Evolutionary conservation across 176 grass and related monocot species (phyloP).

Genomic region (Hordeum marinum): DNA sequence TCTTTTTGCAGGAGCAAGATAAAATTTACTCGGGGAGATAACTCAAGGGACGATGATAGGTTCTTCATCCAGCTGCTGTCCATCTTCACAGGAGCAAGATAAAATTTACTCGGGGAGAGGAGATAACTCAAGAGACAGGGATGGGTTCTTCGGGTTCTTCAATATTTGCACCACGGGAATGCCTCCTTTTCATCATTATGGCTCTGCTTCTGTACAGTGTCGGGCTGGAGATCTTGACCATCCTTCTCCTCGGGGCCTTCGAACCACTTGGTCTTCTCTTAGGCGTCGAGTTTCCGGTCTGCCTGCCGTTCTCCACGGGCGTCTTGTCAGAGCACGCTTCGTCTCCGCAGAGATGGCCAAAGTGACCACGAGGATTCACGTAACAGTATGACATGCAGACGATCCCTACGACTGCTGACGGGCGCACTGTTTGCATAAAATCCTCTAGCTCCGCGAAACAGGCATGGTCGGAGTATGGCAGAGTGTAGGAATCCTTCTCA

Average conservation of each 20-base stretch:
- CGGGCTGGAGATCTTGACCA: slow-evolving; percentile 26
- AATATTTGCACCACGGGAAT: slow-evolving; percentile 47
- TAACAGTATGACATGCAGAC: slow-evolving; percentile 56
- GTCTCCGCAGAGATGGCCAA: slow-evolving; percentile 37
- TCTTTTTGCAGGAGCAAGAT: not conserved
- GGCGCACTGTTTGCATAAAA: slow-evolving; percentile 52
- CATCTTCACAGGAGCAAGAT: not conserved
- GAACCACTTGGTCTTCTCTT: slow-evolving; percentile 41
- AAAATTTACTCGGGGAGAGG: not conserved
- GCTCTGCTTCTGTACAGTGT: slow-evolving; percentile 45
- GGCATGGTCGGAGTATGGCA: slow-evolving; percentile 83
- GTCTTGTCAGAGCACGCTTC: not conserved
- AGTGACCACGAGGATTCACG: slow-evolving; percentile 56
- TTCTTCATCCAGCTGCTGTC: not conserved
- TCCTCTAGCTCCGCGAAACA: slow-evolving; percentile 69
- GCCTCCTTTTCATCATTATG: slow-evolving; percentile 42
- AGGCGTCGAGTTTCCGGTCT: slow-evolving; percentile 17
- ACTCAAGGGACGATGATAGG: not conserved
- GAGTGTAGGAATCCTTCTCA: slow-evolving; percentile 54
- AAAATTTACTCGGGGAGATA: not conserved
- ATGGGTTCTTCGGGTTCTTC: slow-evolving; percentile 40
- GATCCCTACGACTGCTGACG: slow-evolving; percentile 52
- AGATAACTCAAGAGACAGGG: slow-evolving; percentile 7
- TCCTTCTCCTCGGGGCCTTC: slow-evolving; percentile 27
- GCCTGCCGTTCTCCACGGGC: not conserved